These are phyloP conservation scores for Chrysosphaeria jannelii DNA, from an alignment of 2,329 filamentous ascomycete species.

Conservation along the genomic window DNA sequence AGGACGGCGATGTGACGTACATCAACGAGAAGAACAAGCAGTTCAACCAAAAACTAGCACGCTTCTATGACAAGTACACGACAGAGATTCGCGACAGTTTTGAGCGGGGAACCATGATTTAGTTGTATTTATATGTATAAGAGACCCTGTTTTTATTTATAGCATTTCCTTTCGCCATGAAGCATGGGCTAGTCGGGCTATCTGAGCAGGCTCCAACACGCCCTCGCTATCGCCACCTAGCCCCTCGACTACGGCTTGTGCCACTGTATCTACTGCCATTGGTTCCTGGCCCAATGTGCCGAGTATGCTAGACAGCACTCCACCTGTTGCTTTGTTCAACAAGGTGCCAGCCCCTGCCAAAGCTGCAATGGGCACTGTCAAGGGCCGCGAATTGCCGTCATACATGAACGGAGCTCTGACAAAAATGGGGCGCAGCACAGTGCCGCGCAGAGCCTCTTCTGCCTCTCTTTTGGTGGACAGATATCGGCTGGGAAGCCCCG, in stretches of 20 bases:
- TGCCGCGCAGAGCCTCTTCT: slow-evolving; percentile 17
- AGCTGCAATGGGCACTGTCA: slow-evolving; percentile 65
- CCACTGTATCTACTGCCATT: slow-evolving; percentile 60
- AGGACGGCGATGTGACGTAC: slow-evolving; percentile 80
- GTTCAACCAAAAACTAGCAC: slow-evolving; percentile 87
- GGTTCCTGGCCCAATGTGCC: slow-evolving; percentile 67
- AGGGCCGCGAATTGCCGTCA: slow-evolving; percentile 41
- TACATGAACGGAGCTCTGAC: slow-evolving; percentile 71
- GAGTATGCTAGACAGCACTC: slow-evolving; percentile 44
- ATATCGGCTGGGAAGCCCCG: slow-evolving; percentile 59
- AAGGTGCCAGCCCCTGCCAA: slow-evolving; percentile 43
- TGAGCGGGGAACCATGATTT: slow-evolving; percentile 90
- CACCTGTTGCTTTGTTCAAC: slow-evolving; percentile 50
- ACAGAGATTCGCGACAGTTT: slow-evolving; percentile 92
- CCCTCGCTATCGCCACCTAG: slow-evolving; percentile 37
- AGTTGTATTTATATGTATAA: slow-evolving; percentile 6
- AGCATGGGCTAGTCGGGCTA: slow-evolving; percentile 52
- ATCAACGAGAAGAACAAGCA: slow-evolving; percentile 99
- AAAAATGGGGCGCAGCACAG: slow-evolving; percentile 43
- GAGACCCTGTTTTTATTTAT: no score
- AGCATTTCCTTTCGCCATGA: slow-evolving; percentile 82
- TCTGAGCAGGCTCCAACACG: slow-evolving; percentile 45
- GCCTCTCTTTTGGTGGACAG: slow-evolving; percentile 80
- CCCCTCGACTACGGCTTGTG: slow-evolving; percentile 69
- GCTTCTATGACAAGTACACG: slow-evolving; percentile 98